These are phyloP conservation scores for Linnemannia elongata DNA, from an alignment of 192 early-diverging fungal genomes.

Conservation along the genomic window DNA sequence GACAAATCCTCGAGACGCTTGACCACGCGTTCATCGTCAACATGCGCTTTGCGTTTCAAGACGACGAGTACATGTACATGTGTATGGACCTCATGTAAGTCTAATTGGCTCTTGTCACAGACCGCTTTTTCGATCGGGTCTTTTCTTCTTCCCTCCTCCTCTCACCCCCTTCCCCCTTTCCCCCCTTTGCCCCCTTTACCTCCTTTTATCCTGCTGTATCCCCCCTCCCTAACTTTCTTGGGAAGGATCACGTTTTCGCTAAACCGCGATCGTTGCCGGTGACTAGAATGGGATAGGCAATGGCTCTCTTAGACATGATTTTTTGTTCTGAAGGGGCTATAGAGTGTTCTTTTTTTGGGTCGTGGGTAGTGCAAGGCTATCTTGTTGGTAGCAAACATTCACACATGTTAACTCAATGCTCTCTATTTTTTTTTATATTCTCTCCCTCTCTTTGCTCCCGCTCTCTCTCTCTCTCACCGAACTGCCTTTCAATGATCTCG, in stretches of 20 bases:
- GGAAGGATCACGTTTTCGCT: neutral
- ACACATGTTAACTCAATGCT: neutral
- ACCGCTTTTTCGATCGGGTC: neutral
- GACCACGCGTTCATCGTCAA: conserved; percentile 79
- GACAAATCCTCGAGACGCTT: conserved; percentile 82
- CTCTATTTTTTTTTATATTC: neutral
- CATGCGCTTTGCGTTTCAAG: conserved; percentile 91
- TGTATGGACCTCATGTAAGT: conserved; percentile 87
- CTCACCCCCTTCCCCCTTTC: neutral
- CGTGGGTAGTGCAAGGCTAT: neutral
- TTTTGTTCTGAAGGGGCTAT: neutral
- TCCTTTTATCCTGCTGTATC: neutral
- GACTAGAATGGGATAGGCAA: neutral
- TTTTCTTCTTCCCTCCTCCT: neutral
- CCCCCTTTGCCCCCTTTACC: neutral
- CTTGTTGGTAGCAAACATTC: neutral
- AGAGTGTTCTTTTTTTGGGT: neutral
- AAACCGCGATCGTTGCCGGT: neutral
- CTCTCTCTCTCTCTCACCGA: neutral
- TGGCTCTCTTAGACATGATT: neutral
- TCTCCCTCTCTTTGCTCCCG: neutral
- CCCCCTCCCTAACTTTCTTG: neutral
- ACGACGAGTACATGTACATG: conserved; percentile 91
- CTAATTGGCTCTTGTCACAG: neutral
- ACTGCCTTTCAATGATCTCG: neutral